A percentile compares a stretch with the other conserved stretches of the same genome.
Conservation (phyloP, 371 early-diverging fungal species). For the Mortierella sp. region DNA sequence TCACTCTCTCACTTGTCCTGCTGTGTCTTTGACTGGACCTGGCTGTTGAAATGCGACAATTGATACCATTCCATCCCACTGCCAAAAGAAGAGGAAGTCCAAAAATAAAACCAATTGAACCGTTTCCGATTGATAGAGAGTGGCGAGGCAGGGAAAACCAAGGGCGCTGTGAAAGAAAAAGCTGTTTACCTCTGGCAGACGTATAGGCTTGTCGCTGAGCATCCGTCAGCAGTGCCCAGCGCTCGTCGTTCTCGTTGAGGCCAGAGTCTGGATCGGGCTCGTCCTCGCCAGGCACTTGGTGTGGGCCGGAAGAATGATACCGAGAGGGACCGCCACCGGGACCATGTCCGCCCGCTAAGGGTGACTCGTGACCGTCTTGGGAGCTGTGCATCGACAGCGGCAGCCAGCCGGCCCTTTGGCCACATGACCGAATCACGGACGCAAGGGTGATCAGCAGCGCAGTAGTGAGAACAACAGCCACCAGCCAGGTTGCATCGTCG, state of each 20-base stretch:
- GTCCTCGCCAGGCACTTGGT: conserved; percentile 37
- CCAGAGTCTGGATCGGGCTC: conserved; percentile 35
- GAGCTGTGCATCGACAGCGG: conserved; percentile 8
- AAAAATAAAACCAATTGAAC: conserved; percentile 9
- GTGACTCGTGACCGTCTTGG: conserved; percentile 12
- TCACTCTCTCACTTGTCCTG: not conserved
- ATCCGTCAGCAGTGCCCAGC: conserved; percentile 40
- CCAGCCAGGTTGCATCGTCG: conserved; percentile 38
- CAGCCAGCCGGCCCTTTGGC: conserved; percentile 38
- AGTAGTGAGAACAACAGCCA: conserved; percentile 23
- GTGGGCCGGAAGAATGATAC: conserved; percentile 37
- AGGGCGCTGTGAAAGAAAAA: no score
- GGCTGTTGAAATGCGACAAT: not conserved
- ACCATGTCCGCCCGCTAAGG: conserved; percentile 19
- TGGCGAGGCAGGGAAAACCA: not conserved
- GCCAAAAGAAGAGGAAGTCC: not conserved
- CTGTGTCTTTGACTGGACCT: not conserved
- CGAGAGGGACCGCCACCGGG: conserved; percentile 11
- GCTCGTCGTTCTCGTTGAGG: conserved; percentile 39
- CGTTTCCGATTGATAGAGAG: conserved; percentile 6
- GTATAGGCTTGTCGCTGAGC: conserved; percentile 47
- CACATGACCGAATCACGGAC: conserved; percentile 38
- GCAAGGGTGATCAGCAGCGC: conserved; percentile 31
- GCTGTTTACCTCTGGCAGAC: conserved; percentile 34
- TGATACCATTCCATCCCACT: not conserved